These are phyloP conservation scores for Ceratocystis lukuohia DNA, from an alignment of 2,329 filamentous ascomycete species.

Conservation along the genomic window DNA sequence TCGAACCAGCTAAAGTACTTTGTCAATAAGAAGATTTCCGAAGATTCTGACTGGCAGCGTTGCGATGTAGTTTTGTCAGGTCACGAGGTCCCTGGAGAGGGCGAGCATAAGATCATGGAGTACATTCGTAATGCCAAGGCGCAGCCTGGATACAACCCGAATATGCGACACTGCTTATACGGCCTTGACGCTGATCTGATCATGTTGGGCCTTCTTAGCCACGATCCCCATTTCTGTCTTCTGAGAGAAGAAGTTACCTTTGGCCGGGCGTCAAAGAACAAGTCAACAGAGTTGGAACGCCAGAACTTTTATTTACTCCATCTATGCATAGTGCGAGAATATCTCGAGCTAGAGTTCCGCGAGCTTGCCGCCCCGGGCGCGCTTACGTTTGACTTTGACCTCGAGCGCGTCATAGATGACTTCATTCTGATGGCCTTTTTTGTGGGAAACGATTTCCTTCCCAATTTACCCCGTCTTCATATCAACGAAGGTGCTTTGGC, in stretches of 20 bases:
- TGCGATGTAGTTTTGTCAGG: constrained; percentile 93
- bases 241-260: constrained; percentile 97
- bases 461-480: constrained; percentile 87
- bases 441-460: constrained; percentile 96
- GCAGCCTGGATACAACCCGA: constrained; percentile 81
- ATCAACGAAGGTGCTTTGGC: constrained; percentile 97
- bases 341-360: constrained; percentile 92
- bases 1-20: constrained; percentile 94
- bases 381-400: constrained; percentile 69
- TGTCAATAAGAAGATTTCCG: constrained; percentile 95
- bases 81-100: constrained; percentile 94
- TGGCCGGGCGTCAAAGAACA: constrained; percentile 71
- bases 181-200: constrained; percentile 95
- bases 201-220: constrained; percentile 93
- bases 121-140: constrained; percentile 97
- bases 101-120: constrained; percentile 99
- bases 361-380: constrained; percentile 64
- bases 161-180: constrained; percentile 92
- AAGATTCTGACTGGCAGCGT: constrained; percentile 94
- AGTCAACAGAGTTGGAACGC: constrained; percentile 92
- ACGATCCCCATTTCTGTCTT: constrained; percentile 96
- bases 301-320: constrained; percentile 98
- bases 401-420: constrained; percentile 95
- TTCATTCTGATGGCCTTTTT: constrained; percentile 99
- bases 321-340: constrained; percentile 93